A percentile compares a stretch with the other conserved stretches of the same genome.
These are phyloP conservation scores for Hymenoscyphus albidus DNA, from an alignment of 2,329 filamentous ascomycete species.

Conservation along the genomic window DNA sequence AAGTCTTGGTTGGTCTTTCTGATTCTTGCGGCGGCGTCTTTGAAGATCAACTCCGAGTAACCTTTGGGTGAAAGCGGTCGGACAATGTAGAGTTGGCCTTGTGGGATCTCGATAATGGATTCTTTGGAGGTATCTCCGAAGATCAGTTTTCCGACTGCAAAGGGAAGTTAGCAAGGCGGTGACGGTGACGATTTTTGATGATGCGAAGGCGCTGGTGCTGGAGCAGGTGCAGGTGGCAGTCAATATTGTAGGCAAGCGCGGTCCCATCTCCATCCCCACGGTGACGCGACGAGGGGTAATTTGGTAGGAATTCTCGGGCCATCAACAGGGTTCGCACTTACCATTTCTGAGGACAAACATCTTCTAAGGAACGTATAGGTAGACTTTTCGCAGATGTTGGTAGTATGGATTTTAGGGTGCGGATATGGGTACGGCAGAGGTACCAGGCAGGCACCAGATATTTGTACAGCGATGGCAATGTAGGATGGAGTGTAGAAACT, in stretches of 20 bases:
- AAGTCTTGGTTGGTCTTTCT: slow-evolving; percentile 91
- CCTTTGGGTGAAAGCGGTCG: slow-evolving; percentile 93
- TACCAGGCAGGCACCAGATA: neutral
- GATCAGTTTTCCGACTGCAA: slow-evolving; percentile 80
- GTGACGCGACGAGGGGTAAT: slow-evolving; percentile 2
- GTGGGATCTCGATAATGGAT: slow-evolving; percentile 87
- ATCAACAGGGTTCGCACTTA: slow-evolving; percentile 12
- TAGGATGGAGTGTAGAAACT: neutral
- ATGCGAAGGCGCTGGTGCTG: neutral
- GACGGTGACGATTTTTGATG: too few relatives aligned
- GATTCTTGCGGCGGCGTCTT: slow-evolving; percentile 89
- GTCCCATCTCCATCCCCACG: neutral
- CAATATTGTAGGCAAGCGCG: neutral
- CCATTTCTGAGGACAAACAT: slow-evolving; percentile 14
- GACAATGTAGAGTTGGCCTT: slow-evolving; percentile 96
- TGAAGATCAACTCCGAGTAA: slow-evolving; percentile 98
- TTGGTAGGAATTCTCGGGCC: neutral
- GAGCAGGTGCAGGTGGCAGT: neutral
- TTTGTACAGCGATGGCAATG: neutral
- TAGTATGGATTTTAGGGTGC: neutral
- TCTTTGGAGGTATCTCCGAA: slow-evolving; percentile 80
- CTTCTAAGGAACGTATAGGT: neutral
- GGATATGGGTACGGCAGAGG: neutral
- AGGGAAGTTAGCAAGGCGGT: slow-evolving; percentile 17
- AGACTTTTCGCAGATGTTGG: neutral